Evolutionary conservation across 73 alveolate species (phyloP).

Genomic region (Blepharisma japonicum): DNA sequence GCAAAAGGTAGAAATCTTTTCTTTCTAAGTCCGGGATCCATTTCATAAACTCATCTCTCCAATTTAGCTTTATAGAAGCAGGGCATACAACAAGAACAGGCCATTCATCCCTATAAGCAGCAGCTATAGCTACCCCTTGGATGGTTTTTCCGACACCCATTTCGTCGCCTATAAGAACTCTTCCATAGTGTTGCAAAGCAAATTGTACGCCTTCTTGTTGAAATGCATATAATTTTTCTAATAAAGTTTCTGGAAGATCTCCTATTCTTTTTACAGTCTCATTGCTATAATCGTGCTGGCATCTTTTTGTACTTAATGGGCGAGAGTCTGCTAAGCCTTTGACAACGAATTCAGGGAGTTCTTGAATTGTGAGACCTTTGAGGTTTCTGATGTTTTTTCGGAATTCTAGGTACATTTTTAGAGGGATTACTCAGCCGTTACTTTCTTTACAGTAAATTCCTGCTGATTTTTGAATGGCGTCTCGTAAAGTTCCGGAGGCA

Average conservation of each 20-base stretch:
- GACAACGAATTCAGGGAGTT: slow-evolving; percentile 20
- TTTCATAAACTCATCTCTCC: slow-evolving; percentile 89
- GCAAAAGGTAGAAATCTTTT: slow-evolving; percentile 57
- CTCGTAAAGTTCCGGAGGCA: slow-evolving; percentile 8
- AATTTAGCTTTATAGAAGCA: slow-evolving; percentile 76
- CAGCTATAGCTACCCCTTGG: slow-evolving; percentile 70
- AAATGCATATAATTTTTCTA: slow-evolving; percentile 56
- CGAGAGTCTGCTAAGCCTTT: slow-evolving; percentile 21
- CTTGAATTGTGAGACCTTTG: slow-evolving; percentile 15
- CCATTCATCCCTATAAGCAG: slow-evolving; percentile 78
- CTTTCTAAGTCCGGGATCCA: slow-evolving; percentile 75
- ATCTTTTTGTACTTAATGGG: slow-evolving; percentile 12
- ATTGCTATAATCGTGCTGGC: not conserved
- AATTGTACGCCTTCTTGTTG: slow-evolving; percentile 74
- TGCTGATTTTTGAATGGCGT: slow-evolving; percentile 27
- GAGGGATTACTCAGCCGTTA: not conserved
- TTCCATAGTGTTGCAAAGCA: slow-evolving; percentile 66
- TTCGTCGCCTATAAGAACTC: slow-evolving; percentile 83
- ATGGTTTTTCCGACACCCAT: slow-evolving; percentile 92
- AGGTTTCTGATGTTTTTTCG: not conserved
- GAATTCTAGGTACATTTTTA: slow-evolving; percentile 6
- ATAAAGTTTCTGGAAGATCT: slow-evolving; percentile 56
- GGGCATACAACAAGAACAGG: slow-evolving; percentile 89
- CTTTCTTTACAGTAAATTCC: slow-evolving; percentile 26
- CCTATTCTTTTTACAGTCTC: slow-evolving; percentile 40